Conservation (phyloP, 148 eudicot species). For the Chenopodium berlandieri region DNA sequence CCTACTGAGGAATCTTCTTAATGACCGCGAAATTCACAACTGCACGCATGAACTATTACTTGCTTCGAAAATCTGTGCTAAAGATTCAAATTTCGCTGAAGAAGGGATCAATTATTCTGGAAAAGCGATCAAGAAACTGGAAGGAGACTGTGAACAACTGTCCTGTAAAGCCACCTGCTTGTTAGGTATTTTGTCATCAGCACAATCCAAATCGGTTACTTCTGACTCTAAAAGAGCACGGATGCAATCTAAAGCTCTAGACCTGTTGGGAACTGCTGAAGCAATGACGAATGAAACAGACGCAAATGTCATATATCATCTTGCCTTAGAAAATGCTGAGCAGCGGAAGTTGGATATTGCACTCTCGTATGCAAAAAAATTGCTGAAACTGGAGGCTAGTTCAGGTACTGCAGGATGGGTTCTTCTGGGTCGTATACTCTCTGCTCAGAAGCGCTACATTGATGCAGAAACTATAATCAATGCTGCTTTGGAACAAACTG, state of each 20-base stretch:
- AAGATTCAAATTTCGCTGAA: conserved; percentile 25
- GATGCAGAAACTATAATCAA: conserved; percentile 71
- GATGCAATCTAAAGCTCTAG: conserved; percentile 58
- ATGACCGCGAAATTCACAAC: conserved; percentile 43
- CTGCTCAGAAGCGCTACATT: conserved; percentile 61
- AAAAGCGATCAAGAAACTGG: conserved; percentile 29
- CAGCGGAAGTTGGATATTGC: conserved; percentile 86
- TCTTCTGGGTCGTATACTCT: conserved; percentile 70
- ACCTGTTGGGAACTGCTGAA: conserved; percentile 52
- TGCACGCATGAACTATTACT: conserved; percentile 46
- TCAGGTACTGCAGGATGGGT: conserved; percentile 71
- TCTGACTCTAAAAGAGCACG: conserved; percentile 53
- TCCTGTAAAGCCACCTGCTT: conserved; percentile 49
- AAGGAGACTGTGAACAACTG: conserved; percentile 37
- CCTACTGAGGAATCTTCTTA: conserved; percentile 47
- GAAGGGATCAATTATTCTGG: conserved; percentile 46
- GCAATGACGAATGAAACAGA: conserved; percentile 35
- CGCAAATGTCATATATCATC: conserved; percentile 47
- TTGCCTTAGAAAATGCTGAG: conserved; percentile 79
- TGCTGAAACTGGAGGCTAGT: conserved; percentile 63
- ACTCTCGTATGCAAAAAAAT: conserved; percentile 60
- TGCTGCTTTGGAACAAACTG: conserved; percentile 84
- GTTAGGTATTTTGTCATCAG: conserved; percentile 60
- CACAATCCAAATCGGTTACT: conserved; percentile 37
- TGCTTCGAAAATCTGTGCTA: conserved; percentile 51